A percentile compares a stretch with the other conserved stretches of the same genome.
phyloP scores from a whole-genome alignment of 2,329 filamentous ascomycete species.

The Coccinonectria pachysandricola region DNA sequence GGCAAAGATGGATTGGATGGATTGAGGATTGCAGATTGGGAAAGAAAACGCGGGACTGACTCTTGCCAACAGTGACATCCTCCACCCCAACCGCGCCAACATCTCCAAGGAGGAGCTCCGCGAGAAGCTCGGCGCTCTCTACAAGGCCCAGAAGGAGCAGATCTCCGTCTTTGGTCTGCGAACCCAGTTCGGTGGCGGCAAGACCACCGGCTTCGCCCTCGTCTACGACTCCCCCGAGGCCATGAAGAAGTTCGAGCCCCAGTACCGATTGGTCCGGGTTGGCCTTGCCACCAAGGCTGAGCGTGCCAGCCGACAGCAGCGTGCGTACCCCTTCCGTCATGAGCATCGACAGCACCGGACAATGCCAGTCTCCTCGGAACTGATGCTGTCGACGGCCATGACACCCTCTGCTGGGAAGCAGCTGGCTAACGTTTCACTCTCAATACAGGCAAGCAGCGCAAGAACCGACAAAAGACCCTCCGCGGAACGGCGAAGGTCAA shows the following conservation, averaged over 20 bases:
- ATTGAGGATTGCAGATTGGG: too few species aligned
- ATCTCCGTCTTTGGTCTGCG: constrained; percentile 97
- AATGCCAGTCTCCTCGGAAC: too few species aligned
- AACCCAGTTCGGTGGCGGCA: constrained; percentile 98
- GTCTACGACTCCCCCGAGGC: constrained; percentile 97
- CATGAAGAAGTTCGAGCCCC: constrained; percentile 99
- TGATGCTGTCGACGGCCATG: too few species aligned
- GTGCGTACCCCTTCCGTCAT: constrained; percentile 59
- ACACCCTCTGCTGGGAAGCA: constrained; percentile 4
- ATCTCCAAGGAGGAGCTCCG: constrained; percentile 99
- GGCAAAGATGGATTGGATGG: too few species aligned
- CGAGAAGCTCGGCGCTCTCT: constrained; percentile 84
- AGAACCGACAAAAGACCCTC: constrained; percentile 99
- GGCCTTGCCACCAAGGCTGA: constrained; percentile 90
- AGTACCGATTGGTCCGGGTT: constrained; percentile 92
- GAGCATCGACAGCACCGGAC: too few species aligned
- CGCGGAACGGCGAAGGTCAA: constrained; percentile 97
- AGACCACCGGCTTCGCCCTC: constrained; percentile 97
- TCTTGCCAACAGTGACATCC: constrained; percentile 88
- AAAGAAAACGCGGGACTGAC: too few species aligned
- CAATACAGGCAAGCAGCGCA: constrained; percentile 92
- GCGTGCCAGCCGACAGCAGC: constrained; percentile 96
- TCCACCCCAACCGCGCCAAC: constrained; percentile 96
- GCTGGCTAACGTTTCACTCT: constrained; percentile 3
- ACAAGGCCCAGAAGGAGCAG: constrained; percentile 98